These are phyloP conservation scores for Tausonia pullulans DNA, from an alignment of 1,284 basidiomycete species.

Conservation along the genomic window DNA sequence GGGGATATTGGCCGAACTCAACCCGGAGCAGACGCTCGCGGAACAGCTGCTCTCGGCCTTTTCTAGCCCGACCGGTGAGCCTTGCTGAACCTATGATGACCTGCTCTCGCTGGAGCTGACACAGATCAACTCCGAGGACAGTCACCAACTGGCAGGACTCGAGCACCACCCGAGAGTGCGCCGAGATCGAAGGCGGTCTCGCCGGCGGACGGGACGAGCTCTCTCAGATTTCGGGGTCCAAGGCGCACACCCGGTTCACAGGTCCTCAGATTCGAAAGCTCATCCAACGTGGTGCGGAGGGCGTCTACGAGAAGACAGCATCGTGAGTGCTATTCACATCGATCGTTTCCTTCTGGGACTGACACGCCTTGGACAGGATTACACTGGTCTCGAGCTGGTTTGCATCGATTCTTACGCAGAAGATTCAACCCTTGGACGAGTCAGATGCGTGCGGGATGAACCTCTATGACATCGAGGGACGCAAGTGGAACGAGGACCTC, in stretches of 20 bases:
- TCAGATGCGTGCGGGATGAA: conserved; percentile 87
- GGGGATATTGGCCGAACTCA: conserved; percentile 45
- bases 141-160: conserved; percentile 85
- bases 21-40: conserved; percentile 43
- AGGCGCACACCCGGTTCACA: conserved; percentile 80
- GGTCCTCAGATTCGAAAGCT: conserved; percentile 74
- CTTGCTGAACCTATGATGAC: conserved; percentile 4
- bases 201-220: conserved; percentile 56
- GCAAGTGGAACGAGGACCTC: not conserved
- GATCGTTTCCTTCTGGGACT: too few relatives aligned
- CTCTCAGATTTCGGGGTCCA: conserved; percentile 65
- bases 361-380: conserved; percentile 38
- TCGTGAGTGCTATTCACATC: too few relatives aligned
- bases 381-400: conserved; percentile 75
- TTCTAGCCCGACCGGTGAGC: conserved; percentile 1
- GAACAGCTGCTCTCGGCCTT: conserved; percentile 27
- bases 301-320: conserved; percentile 52
- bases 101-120: conserved; percentile 13
- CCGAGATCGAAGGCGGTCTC: conserved; percentile 50
- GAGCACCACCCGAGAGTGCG: conserved; percentile 65
- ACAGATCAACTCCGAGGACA: conserved; percentile 41
- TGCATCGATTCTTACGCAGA: conserved; percentile 48
- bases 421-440: conserved; percentile 44
- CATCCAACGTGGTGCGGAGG: conserved; percentile 43
- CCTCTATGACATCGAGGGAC: conserved; percentile 34